Conservation (phyloP, 2,329 filamentous ascomycete species). For the Aspergillus intermedius region DNA sequence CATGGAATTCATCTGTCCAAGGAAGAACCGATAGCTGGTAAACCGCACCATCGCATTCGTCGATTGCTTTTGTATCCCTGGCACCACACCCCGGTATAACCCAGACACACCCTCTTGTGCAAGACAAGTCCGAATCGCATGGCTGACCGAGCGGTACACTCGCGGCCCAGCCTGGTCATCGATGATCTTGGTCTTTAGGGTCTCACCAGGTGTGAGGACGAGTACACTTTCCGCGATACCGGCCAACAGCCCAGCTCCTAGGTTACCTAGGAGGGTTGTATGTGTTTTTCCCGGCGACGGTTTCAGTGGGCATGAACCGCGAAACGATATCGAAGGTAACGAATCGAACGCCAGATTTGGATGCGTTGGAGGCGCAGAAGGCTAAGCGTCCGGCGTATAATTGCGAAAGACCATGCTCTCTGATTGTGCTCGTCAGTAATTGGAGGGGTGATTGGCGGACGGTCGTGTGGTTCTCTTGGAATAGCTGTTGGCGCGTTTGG, state of each 20-base stretch:
- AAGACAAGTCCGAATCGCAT: constrained; percentile 46
- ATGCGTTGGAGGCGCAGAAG: constrained; percentile 13
- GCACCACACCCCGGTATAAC: constrained; percentile 52
- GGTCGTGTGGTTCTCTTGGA: background rate
- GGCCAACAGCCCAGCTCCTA: constrained; percentile 55
- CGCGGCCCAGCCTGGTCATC: constrained; percentile 44
- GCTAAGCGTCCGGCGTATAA: constrained; percentile 11
- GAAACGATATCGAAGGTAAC: constrained; percentile 11
- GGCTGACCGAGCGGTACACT: constrained; percentile 43
- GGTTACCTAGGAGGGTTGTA: constrained; percentile 48
- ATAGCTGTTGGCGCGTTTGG: constrained; percentile 12
- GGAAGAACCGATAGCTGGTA: constrained; percentile 56
- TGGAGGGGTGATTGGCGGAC: background rate
- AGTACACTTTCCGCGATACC: constrained; percentile 54
- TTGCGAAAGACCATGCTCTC: constrained; percentile 5
- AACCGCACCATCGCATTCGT: constrained; percentile 42
- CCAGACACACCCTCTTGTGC: constrained; percentile 48
- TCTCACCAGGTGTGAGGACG: constrained; percentile 59
- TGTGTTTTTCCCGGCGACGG: background rate
- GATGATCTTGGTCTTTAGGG: constrained; percentile 61
- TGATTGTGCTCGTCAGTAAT: constrained; percentile 6
- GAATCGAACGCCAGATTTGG: constrained; percentile 13
- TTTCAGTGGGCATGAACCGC: constrained; percentile 6
- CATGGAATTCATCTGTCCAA: constrained; percentile 45
- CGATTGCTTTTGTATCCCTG: constrained; percentile 55